phyloP scores from a whole-genome alignment of 495 filamentous ascomycete genomes.

The Podospora pseudoanserina region DNA sequence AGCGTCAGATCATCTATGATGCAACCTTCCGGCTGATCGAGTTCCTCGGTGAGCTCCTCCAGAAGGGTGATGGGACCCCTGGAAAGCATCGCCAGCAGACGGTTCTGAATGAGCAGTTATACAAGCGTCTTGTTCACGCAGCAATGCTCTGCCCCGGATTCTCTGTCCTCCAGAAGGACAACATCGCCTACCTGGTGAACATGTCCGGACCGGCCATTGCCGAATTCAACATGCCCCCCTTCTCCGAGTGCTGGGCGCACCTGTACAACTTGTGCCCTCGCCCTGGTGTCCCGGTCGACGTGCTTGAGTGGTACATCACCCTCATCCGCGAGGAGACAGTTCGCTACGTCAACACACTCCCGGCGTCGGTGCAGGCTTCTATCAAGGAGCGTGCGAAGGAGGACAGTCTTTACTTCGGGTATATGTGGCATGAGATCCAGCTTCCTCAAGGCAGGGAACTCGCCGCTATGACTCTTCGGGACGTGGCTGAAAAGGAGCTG shows the following conservation, averaged over 20 bases:
- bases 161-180: conserved; percentile 57
- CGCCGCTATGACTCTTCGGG: conserved; percentile 34
- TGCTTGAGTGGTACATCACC: conserved; percentile 52
- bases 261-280: conserved; percentile 41
- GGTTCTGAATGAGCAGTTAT: conserved; percentile 50
- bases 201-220: conserved; percentile 20
- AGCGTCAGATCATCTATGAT: conserved; percentile 58
- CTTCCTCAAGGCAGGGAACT: conserved; percentile 30
- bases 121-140: conserved; percentile 55
- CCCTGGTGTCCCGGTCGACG: conserved; percentile 37
- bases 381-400: conserved; percentile 31
- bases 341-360: conserved; percentile 18
- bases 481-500: conserved; percentile 38
- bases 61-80: not conserved
- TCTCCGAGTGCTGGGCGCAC: conserved; percentile 40
- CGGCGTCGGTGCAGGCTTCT: conserved; percentile 5
- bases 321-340: conserved; percentile 49
- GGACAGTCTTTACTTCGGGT: conserved; percentile 41
- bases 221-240: conserved; percentile 36
- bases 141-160: conserved; percentile 63
- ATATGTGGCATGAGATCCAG: conserved; percentile 40
- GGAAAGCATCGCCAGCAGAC: conserved; percentile 36
- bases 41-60: conserved; percentile 20
- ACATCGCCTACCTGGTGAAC: conserved; percentile 36
- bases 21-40: conserved; percentile 48